Percentiles rank a stretch among this genome's conserved stretches.
phyloP scores from a whole-genome alignment of 2,329 filamentous ascomycete species.

The Catunica adiposa region DNA sequence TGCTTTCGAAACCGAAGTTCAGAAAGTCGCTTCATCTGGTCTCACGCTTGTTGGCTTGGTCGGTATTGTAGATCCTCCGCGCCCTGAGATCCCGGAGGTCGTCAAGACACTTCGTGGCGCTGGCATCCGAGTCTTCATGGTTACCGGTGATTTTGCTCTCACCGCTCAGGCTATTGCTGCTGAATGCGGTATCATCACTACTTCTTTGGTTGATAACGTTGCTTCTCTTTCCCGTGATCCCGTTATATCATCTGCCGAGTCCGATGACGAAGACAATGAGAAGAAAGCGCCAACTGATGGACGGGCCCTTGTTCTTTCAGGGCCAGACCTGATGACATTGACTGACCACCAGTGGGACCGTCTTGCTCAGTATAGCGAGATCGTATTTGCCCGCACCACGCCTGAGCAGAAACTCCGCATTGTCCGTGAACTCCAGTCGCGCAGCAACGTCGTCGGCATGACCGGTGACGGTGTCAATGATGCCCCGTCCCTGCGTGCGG shows the following conservation, averaged over 20 bases:
- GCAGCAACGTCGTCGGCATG: constrained; percentile 94
- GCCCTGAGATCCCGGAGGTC: constrained; percentile 72
- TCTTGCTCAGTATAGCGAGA: constrained; percentile 48
- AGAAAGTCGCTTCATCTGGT: constrained; percentile 61
- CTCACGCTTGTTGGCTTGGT: constrained; percentile 89
- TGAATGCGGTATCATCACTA: constrained; percentile 66
- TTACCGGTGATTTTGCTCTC: constrained; percentile 81
- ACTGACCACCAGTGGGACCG: constrained; percentile 53
- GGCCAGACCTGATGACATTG: constrained; percentile 47
- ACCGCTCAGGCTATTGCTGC: constrained; percentile 70
- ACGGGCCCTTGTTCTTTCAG: constrained; percentile 45
- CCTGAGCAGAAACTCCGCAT: constrained; percentile 91
- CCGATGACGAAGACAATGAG: constrained; percentile 17
- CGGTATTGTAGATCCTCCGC: constrained; percentile 91
- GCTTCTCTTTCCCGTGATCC: constrained; percentile 37
- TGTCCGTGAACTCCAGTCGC: constrained; percentile 84
- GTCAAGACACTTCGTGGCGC: constrained; percentile 81
- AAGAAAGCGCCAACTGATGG: constrained; percentile 17
- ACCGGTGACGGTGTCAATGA: constrained; percentile 98
- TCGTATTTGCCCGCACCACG: constrained; percentile 90
- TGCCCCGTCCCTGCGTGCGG: constrained; percentile 92
- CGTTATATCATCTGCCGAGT: constrained; percentile 42
- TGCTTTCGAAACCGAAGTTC: constrained; percentile 67
- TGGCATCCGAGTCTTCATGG: constrained; percentile 91
- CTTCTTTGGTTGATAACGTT: constrained; percentile 33